Evolutionary conservation across 495 filamentous ascomycete species (phyloP), one percentile per base, ranked within the genome.

Genomic region (Penicillium nucicola): DNA sequence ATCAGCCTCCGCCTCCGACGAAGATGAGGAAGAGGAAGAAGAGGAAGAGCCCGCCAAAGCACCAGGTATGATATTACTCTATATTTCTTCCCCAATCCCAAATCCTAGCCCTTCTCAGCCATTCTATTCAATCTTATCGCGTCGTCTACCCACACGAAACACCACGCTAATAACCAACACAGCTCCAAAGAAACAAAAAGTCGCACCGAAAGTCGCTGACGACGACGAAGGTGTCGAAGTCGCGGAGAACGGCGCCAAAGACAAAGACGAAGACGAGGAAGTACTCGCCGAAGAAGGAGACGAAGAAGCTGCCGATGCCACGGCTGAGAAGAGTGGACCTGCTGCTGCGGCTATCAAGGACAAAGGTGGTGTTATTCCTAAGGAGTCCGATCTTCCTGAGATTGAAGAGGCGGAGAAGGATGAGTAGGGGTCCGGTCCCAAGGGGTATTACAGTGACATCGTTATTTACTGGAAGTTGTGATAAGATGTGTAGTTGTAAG

Each of bases 341-440:
- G 69, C 72, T 50, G 65, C 64, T 0, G 59, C 71, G 46, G 72
- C 76, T 1, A 68, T 65, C 22, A 66, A 67, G 45, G 62, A 60
- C 5, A 79, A 79, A 55, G 78, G 66, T 15, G 65, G 52, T 11
- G 60, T 43, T 42, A 68, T 80, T 43, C 71, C 77, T 4, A 79
- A 79, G 59, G 76, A 79, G 45, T 55, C 64, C n/a, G 69, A 76
- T 49, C 47, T 77, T n/a, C 56, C 61, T 20, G 74, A 74, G 52
- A 66, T 67, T 42, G 68, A 71, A 44, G 66, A 53, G 10, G 72
- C 66, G 18, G 60, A 65, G 42, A 54, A 45, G 48, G 20, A 2
- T 39, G 32, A 45, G 45, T 41, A 39, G 22, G 22, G 37, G 23
- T 28, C 30, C 30, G n/a, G n/a, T n/a, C n/a, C n/a, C n/a, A n/a